Base-by-base conservation (phyloP, 805 yeast species). In the Wickerhamiella hasegawae region DNA sequence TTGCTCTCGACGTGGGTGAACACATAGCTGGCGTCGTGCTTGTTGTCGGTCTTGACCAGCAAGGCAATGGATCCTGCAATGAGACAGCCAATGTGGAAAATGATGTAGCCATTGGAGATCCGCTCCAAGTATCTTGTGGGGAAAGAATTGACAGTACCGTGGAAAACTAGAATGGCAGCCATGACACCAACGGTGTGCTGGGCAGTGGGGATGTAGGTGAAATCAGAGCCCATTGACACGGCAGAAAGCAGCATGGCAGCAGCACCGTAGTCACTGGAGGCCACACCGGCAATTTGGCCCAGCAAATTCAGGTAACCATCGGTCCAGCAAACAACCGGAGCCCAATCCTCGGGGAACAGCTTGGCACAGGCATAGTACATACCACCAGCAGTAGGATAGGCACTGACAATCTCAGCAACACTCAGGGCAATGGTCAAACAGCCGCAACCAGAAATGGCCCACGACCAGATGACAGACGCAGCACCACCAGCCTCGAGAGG, bases 371-470 rank as follows among this genome's bases (percentile, higher is more conserved):
- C 79, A 45, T 75, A 73, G 51, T 74, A 78, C 28, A 77, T 57
- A 10, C 85, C 85, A 35, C 85, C 85, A 17, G 79, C 69, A 1
- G 85, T 77, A 21, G 87, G 85, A 43, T 75, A 68, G 1, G 83
- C 69, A 25, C 75, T 66, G 1, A 76, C 80, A 40, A 75, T 52
- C 46, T 75, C 77, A 3, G 81, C 65, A 70, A 78, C 73, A 11
- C 76, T 41, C 15, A 67, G 56, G 35, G 78, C 78, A 33, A 69
- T 68, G 41, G 63, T 58, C 43, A 71, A 52, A 40, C 75, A 68
- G 33, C 75, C 73, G 25, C 61, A 35, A 10, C 71, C 66, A 31
- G 73, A 68, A 28, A 66, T 59, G 39, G 68, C 54, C 77, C 78
- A 73, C 36, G 74, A 68, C 78, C 78, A 73, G 8, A 69, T 68